A percentile compares a stretch with the other conserved stretches of the same genome.
phyloP scores from a whole-genome alignment of 2,329 filamentous ascomycete genomes.

The Ustulina deusta region DNA sequence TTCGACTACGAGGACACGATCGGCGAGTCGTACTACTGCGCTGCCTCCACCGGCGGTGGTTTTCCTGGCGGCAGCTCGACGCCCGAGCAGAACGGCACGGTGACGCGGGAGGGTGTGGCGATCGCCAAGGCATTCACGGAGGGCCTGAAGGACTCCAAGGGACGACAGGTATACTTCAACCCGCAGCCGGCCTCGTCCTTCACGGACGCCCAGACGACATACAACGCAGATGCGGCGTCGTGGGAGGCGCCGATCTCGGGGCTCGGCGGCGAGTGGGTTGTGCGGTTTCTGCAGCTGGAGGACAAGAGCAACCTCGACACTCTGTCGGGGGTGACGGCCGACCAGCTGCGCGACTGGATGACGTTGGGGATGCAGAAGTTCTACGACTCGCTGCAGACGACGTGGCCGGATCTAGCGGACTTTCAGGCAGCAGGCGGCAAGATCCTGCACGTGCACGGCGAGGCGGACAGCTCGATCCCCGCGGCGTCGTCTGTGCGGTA shows the following conservation, averaged over 20 bases:
- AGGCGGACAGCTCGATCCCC: constrained; percentile 62
- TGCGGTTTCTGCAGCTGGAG: constrained; percentile 41
- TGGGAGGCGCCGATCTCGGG: constrained; percentile 44
- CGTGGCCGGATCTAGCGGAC: constrained; percentile 59
- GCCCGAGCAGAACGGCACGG: constrained; percentile 47
- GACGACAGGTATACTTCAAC: constrained; percentile 52
- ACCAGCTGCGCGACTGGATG: constrained; percentile 66
- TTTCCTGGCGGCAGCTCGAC: constrained; percentile 41
- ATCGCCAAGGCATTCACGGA: constrained; percentile 52
- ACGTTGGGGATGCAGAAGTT: constrained; percentile 60
- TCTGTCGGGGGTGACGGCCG: constrained; percentile 62
- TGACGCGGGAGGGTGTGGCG: constrained; percentile 48
- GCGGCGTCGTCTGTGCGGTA: constrained; percentile 59
- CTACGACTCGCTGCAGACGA: constrained; percentile 60
- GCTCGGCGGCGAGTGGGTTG: constrained; percentile 51
- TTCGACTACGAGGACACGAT: constrained; percentile 59
- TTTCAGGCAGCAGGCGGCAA: constrained; percentile 62
- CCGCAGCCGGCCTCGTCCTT: constrained; percentile 52
- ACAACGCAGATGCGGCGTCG: constrained; percentile 48
- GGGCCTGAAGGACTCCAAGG: constrained; percentile 54
- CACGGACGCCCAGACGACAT: constrained; percentile 52
- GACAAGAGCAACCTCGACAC: constrained; percentile 52
- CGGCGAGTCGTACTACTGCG: constrained; percentile 58
- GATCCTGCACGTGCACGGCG: constrained; percentile 65
- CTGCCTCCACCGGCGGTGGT: constrained; percentile 51